Evolutionary conservation across 495 filamentous ascomycete genomes (phyloP).

Genomic region (Podospora pseudocomata): DNA sequence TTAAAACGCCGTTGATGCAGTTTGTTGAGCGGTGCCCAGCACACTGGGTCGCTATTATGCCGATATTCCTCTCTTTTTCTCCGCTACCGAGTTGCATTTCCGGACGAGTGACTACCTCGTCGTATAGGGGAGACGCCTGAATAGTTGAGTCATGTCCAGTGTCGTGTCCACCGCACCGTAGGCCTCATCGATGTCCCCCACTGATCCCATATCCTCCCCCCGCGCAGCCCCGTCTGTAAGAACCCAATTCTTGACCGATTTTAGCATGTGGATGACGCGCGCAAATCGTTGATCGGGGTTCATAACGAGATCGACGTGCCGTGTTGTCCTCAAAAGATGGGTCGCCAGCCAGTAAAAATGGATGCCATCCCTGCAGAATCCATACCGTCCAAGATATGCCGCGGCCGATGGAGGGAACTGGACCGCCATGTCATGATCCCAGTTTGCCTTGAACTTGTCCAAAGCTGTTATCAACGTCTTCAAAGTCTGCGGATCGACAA

Average conservation of each 20-base stretch:
- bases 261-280: constrained; percentile 55
- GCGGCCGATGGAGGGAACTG: constrained; percentile 55
- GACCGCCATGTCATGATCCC: constrained; percentile 60
- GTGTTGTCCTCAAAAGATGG: constrained; percentile 47
- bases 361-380: constrained; percentile 61
- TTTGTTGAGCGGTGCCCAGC: constrained; percentile 14
- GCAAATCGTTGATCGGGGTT: constrained; percentile 54
- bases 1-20: constrained; percentile 32
- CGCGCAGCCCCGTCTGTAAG: constrained; percentile 47
- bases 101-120: constrained; percentile 27
- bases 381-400: constrained; percentile 46
- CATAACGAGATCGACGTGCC: constrained; percentile 43
- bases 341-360: constrained; percentile 65
- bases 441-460: constrained; percentile 62
- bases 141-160: constrained; percentile 64
- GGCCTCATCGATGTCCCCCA: constrained; percentile 56
- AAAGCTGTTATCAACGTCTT: constrained; percentile 45
- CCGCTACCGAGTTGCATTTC: constrained; percentile 22
- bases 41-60: constrained; percentile 15
- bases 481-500: constrained; percentile 30
- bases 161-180: constrained; percentile 59
- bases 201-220: constrained; percentile 55
- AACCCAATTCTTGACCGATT: constrained; percentile 54
- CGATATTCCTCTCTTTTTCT: constrained; percentile 21
- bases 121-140: constrained; percentile 44